A percentile compares a stretch with the other conserved stretches of the same genome.
Conservation (phyloP, 2,329 filamentous ascomycete species). For the Botrytis galanthina region DNA sequence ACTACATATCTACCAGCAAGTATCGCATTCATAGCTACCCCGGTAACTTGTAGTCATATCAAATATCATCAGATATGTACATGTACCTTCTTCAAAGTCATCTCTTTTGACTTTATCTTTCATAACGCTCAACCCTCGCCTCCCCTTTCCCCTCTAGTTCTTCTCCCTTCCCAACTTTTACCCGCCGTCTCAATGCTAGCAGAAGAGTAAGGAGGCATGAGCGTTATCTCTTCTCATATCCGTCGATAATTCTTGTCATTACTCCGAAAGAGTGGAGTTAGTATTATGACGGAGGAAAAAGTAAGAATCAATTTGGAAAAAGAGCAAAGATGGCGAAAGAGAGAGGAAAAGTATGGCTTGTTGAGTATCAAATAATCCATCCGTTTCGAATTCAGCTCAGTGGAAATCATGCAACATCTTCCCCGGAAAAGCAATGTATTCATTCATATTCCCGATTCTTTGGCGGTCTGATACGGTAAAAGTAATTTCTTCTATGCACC, state of each 20-base stretch:
- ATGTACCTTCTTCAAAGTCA: not conserved
- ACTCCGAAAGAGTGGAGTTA: not conserved
- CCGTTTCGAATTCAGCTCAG: not conserved
- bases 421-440: conserved; percentile 1
- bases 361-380: not conserved
- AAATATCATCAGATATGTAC: not conserved
- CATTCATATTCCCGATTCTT: not conserved
- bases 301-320: not conserved
- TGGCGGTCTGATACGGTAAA: conserved; percentile 1
- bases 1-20: not conserved
- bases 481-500: conserved; percentile 15
- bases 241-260: not conserved
- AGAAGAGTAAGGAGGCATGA: not conserved
- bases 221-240: not conserved
- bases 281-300: not conserved
- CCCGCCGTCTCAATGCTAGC: not conserved
- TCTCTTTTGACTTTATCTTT: not conserved
- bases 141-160: conserved; percentile 7
- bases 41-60: not conserved
- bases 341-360: not conserved
- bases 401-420: not conserved
- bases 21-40: not conserved
- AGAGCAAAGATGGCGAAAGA: not conserved
- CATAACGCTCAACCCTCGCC: not conserved
- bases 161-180: not conserved